Percentiles rank a stretch among this genome's conserved stretches.
These are phyloP conservation scores for Zymoseptoria crescenta DNA, from an alignment of 2,329 filamentous ascomycete genomes.

Conservation along the genomic window DNA sequence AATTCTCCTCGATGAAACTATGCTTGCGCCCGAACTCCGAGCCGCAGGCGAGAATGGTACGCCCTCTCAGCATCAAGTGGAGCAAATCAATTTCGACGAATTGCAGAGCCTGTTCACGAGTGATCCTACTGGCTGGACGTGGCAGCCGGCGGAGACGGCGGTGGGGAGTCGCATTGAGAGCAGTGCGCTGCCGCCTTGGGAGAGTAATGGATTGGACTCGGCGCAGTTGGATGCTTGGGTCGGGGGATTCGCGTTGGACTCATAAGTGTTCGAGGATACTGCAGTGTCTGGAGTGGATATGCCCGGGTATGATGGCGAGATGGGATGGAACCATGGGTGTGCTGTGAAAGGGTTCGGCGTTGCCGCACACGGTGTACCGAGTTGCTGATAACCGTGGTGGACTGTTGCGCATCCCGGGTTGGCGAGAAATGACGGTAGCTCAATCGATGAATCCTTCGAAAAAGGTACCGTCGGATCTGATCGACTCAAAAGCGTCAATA, in stretches of 20 bases:
- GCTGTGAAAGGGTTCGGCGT: too few species aligned
- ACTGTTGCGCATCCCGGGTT: too few species aligned
- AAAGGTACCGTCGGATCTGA: too few species aligned
- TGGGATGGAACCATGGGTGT: too few species aligned
- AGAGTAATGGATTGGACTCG: constrained; percentile 14
- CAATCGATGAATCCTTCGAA: too few species aligned
- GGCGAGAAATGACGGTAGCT: too few species aligned
- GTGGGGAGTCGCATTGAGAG: constrained; percentile 17
- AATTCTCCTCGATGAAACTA: neutral
- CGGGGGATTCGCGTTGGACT: constrained; percentile 14
- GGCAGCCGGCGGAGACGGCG: constrained; percentile 21
- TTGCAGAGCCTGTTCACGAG: constrained; percentile 19
- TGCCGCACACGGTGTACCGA: too few species aligned
- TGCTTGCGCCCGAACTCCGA: constrained; percentile 11
- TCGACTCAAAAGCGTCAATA: too few species aligned
- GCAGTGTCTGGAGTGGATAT: neutral
- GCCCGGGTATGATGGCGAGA: neutral
- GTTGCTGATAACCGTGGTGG: too few species aligned
- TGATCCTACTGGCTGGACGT: constrained; percentile 21
- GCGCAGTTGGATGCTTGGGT: constrained; percentile 20
- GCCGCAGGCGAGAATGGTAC: neutral
- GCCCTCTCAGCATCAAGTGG: neutral
- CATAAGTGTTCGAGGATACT: neutral
- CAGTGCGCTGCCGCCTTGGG: constrained; percentile 19
- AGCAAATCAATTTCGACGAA: constrained; percentile 20